Evolutionary conservation across 495 filamentous ascomycete species (phyloP), one percentile per base, ranked within the genome.

Genomic region (Filosporella fistucella): DNA sequence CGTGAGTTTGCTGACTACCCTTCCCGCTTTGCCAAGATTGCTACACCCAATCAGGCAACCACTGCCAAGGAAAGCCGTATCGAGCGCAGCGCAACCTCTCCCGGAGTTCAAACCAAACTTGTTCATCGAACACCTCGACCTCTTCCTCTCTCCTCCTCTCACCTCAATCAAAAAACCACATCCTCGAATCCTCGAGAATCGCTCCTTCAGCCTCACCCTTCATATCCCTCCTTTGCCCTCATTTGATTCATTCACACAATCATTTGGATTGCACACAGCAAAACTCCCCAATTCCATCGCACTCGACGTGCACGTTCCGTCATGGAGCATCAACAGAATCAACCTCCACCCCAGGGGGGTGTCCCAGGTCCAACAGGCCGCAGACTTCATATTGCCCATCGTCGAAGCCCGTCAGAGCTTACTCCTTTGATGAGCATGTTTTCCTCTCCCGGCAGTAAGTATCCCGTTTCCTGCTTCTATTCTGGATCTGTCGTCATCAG

Each of bases 361-460:
- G 81, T 85, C 41, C 80, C 84, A 65, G 90, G 89, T 52, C 88
- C 91, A 51, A 69, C 82, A 49, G 90, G 90, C 56, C 90, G 93
- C 61, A 85, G 90, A 65, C 80, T 97, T 56, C 91, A 97, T 70
- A 96, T 98, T 64, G 93, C 94, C 60, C 93, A 98, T 70, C 84
- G 93, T 62, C 81, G 93, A 67, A 97, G 90, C 70, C 93, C 93
- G 38, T 97, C 94, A 52, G 94, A 97, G 76, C 75, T 98, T 61
- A 98, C 93, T 37, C 94, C 94, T 50, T 72, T 98, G 67, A 96
- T 97, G 88, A 95, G 94, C 91, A 91, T 76, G 91, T 86, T 71
- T 57, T 58, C 66, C 46, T 70, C 64, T 36, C 73, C 75, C 26
- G 71, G 68, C 54, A 77, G 75, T 78, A 68, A 72, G 76, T 69